Percentiles rank a stretch among this genome's conserved stretches.
Conservation (phyloP, 176 grass and related monocot species). For the Poa annua region DNA sequence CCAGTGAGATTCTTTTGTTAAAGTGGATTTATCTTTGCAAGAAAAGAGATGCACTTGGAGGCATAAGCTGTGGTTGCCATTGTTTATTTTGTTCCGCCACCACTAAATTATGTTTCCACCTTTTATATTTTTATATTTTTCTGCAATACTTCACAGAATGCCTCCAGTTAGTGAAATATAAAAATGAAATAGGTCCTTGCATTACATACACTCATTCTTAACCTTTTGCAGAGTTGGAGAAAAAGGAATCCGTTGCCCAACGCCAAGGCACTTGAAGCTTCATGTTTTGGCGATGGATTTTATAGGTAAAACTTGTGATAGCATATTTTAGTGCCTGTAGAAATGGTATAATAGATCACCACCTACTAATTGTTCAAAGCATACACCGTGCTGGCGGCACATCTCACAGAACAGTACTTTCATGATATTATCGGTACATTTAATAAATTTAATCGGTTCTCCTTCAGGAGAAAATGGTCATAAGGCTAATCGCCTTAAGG, state of each 20-base stretch:
- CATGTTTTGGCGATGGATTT: slow-evolving; percentile 99
- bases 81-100: not conserved
- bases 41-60: not conserved
- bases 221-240: slow-evolving; percentile 68
- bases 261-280: slow-evolving; percentile 72
- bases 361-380: slow-evolving; percentile 1
- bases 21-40: not conserved
- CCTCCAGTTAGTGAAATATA: slow-evolving; percentile 1
- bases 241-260: slow-evolving; percentile 81
- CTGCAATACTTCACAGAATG: not conserved
- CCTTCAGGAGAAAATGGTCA: slow-evolving; percentile 76
- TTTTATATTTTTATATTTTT: not conserved
- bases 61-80: not conserved
- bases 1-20: slow-evolving; percentile 18
- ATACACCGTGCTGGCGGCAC: slow-evolving; percentile 7
- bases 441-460: slow-evolving; percentile 41
- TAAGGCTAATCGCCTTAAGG: slow-evolving; percentile 89
- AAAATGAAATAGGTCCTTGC: not conserved
- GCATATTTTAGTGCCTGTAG: not conserved
- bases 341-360: slow-evolving; percentile 9
- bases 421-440: not conserved
- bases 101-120: not conserved
- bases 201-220: slow-evolving; percentile 16
- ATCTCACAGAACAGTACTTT: slow-evolving; percentile 24
- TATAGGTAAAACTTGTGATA: slow-evolving; percentile 63